Percentiles rank a stretch among this genome's conserved stretches.
Conservation (phyloP, 1,284 basidiomycete genomes). For the Heterobasidion irregulare region DNA sequence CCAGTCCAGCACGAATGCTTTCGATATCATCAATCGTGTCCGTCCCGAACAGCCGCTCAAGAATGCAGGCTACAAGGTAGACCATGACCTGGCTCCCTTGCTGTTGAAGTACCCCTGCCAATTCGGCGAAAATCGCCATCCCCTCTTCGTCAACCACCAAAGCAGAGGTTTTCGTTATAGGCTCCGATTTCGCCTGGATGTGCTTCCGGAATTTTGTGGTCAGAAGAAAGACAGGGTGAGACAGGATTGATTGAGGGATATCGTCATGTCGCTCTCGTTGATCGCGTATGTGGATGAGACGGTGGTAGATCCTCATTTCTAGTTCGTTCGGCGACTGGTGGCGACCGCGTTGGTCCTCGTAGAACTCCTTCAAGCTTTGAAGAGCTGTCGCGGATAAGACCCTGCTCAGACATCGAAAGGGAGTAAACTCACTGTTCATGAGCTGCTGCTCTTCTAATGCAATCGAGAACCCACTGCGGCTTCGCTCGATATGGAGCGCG, state of each 20-base stretch:
- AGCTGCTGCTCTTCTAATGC: slow-evolving; percentile 83
- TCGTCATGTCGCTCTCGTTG: slow-evolving; percentile 74
- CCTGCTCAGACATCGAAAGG: not conserved
- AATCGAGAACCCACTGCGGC: slow-evolving; percentile 54
- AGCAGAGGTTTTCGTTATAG: slow-evolving; percentile 57
- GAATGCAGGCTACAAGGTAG: slow-evolving; percentile 67
- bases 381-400: slow-evolving; percentile 47
- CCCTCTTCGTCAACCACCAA: slow-evolving; percentile 54
- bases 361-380: slow-evolving; percentile 88
- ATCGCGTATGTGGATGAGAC: slow-evolving; percentile 86
- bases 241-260: slow-evolving; percentile 67
- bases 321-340: slow-evolving; percentile 78
- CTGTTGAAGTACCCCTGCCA: slow-evolving; percentile 44
- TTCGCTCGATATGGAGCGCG: slow-evolving; percentile 69
- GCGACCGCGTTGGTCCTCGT: slow-evolving; percentile 72
- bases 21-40: slow-evolving; percentile 74
- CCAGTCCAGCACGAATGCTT: slow-evolving; percentile 51
- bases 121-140: slow-evolving; percentile 60
- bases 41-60: slow-evolving; percentile 64
- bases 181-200: slow-evolving; percentile 77
- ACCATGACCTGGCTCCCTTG: slow-evolving; percentile 61
- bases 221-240: slow-evolving; percentile 72
- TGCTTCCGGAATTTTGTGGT: slow-evolving; percentile 75
- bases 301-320: slow-evolving; percentile 94
- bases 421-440: slow-evolving; percentile 68